Conservation (phyloP, 2,329 filamentous ascomycete species). For the Pseudogymnoascus sp. region DNA sequence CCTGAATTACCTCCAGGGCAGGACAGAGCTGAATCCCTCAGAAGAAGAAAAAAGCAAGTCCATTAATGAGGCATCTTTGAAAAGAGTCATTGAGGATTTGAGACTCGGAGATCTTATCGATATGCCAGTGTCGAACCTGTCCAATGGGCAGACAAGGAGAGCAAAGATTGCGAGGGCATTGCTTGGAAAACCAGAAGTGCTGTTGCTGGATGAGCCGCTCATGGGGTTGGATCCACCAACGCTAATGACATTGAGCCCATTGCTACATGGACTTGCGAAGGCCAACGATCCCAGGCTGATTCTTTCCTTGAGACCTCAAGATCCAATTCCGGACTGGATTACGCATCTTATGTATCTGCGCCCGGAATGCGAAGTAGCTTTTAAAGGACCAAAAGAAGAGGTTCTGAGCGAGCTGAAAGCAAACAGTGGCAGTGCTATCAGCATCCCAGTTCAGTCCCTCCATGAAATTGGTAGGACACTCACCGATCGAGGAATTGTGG, state of each 20-base stretch:
- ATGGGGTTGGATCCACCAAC: constrained; percentile 92
- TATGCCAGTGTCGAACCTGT: constrained; percentile 81
- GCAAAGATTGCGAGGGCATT: constrained; percentile 83
- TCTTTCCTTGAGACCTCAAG: constrained; percentile 73
- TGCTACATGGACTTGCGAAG: constrained; percentile 61
- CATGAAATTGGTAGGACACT: constrained; percentile 23
- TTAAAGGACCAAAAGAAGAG: constrained; percentile 54
- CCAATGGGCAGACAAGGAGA: constrained; percentile 84
- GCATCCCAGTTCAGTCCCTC: constrained; percentile 20
- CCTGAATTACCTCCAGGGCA: constrained; percentile 68
- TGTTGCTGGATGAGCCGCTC: constrained; percentile 88
- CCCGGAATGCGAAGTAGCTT: constrained; percentile 54
- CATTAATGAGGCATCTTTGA: constrained; percentile 43
- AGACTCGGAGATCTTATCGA: constrained; percentile 59
- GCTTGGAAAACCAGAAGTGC: constrained; percentile 65
- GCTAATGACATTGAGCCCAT: constrained; percentile 57
- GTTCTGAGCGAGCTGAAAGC: constrained; percentile 47
- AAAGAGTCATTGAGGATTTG: constrained; percentile 60
- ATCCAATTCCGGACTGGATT: constrained; percentile 82
- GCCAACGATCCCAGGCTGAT: constrained; percentile 62
- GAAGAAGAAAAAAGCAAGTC: constrained; percentile 42
- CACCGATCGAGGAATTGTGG: constrained; percentile 22
- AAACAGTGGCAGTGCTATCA: constrained; percentile 33
- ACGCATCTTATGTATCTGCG: constrained; percentile 71
- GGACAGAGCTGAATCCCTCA: constrained; percentile 72